Evolutionary conservation across 352 stramenopile species (phyloP).

Genomic region (Blastocystis sp.): DNA sequence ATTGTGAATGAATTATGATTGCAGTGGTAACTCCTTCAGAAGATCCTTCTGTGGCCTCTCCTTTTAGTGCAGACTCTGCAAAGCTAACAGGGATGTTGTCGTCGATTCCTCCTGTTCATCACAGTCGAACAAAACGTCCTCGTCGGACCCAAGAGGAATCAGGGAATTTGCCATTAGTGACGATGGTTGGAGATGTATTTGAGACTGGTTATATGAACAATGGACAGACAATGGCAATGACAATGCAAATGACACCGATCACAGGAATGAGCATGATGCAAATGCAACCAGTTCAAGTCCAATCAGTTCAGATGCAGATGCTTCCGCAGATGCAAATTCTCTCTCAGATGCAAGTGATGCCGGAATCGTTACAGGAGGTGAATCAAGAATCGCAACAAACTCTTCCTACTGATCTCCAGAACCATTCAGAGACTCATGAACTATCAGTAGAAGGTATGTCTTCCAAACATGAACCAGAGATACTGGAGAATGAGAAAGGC

Average conservation of each 20-base stretch:
- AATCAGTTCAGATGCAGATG: conserved; percentile 25
- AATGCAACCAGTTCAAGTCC: conserved; percentile 4
- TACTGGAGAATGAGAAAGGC: conserved; percentile 11
- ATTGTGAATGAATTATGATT: not conserved
- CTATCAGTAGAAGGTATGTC: no score
- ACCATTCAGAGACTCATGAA: no score
- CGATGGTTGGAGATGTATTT: conserved; percentile 19
- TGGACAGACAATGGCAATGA: not conserved
- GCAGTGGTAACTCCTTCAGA: not conserved
- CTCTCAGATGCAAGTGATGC: not conserved
- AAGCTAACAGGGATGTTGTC: conserved; percentile 2
- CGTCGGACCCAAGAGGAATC: not conserved
- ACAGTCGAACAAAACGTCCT: not conserved
- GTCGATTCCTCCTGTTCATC: conserved; percentile 3
- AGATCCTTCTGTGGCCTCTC: not conserved
- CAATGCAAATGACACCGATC: not conserved
- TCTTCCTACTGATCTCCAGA: no score
- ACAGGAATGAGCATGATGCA: not conserved
- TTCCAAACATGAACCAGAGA: not conserved
- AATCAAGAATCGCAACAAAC: no score
- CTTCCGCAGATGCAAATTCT: not conserved
- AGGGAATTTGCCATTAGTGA: no score
- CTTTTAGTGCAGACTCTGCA: conserved; percentile 21
- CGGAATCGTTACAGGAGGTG: not conserved
- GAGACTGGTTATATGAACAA: conserved; percentile 16